phyloP scores from a whole-genome alignment of 139 green algal genomes.

The Picochlorum sp. region DNA sequence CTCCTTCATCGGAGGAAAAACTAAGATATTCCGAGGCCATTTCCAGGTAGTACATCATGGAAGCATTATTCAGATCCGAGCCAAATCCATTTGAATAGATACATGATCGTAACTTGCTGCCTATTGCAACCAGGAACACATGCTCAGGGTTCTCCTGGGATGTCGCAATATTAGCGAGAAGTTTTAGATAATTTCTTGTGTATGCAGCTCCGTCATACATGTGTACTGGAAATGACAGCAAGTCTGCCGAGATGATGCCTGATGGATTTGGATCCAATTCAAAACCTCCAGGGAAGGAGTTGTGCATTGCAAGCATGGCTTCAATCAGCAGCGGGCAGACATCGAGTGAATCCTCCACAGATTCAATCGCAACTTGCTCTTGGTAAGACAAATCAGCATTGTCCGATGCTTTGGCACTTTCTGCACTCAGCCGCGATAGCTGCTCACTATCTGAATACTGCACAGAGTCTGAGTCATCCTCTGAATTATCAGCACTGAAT shows the following conservation, averaged over 20 bases:
- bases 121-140: constrained; percentile 7
- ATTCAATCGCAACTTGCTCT: too few relatives aligned
- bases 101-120: constrained; percentile 2
- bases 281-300: neutral
- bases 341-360: neutral
- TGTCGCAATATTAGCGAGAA: neutral
- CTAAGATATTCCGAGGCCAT: too few relatives aligned
- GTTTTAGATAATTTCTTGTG: neutral
- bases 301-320: neutral
- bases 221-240: constrained; percentile 13
- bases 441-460: too few relatives aligned
- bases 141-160: neutral
- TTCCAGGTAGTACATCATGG: too few relatives aligned
- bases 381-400: too few relatives aligned
- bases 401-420: too few relatives aligned
- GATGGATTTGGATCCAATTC: constrained; percentile 9
- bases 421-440: too few relatives aligned
- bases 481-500: too few relatives aligned
- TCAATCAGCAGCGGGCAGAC: neutral
- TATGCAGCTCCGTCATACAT: neutral
- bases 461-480: too few relatives aligned
- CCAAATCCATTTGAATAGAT: too few relatives aligned
- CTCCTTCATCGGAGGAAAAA: too few relatives aligned
- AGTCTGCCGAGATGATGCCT: constrained; percentile 14
- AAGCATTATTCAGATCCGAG: too few relatives aligned